Evolutionary conservation across 495 filamentous ascomycete species (phyloP), one percentile per base, ranked within the genome.

Genomic region (Hypoxylon crocopeplum): DNA sequence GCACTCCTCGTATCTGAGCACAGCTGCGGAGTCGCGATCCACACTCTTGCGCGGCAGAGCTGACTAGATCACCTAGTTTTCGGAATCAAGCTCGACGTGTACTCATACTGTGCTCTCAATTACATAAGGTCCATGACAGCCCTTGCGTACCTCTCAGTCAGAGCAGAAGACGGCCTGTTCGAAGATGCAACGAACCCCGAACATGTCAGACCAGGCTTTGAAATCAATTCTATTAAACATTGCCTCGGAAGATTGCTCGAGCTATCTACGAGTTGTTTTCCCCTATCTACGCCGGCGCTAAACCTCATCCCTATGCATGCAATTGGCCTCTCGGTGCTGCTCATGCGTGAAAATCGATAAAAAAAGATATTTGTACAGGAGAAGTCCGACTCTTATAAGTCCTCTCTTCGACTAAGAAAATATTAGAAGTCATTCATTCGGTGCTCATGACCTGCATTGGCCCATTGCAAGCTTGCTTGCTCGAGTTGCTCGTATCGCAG

Each of bases 231-330:
- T 47, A 64, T 64, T 64, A 64, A 51, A 59, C 46, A 64, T 59
- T 64, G 55, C 34, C 54, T 64, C 61, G 49, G 59, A 56, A 59
- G 25, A 64, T 64, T 50, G 44, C 55, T 64, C 55, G 61, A 59
- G 61, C 61, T 64, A 59, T 64, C 45, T 59, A 57, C 54, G 49
- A 50, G 21, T 47, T 46, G 21, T 47, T 46, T 48, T 52, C 53
- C 48, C 60, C 60, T 63, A 63, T 55, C 45, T 56, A 64, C 61
- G 61, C 61, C 61, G 55, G 55, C 61, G 61, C 61, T 59, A 64
- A 51, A 64, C 49, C 10, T 59, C 49, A 55, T 46, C 54, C 53
- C 32, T 33, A 64, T 51, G 59, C 54, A 64, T 64, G 61, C 61
- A 55, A 54, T 42, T 58, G 48, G 32, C 39, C 34, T 59, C 48